Base-by-base conservation (phyloP, 495 filamentous ascomycete genomes). In the Aspergillus wentii region DNA sequence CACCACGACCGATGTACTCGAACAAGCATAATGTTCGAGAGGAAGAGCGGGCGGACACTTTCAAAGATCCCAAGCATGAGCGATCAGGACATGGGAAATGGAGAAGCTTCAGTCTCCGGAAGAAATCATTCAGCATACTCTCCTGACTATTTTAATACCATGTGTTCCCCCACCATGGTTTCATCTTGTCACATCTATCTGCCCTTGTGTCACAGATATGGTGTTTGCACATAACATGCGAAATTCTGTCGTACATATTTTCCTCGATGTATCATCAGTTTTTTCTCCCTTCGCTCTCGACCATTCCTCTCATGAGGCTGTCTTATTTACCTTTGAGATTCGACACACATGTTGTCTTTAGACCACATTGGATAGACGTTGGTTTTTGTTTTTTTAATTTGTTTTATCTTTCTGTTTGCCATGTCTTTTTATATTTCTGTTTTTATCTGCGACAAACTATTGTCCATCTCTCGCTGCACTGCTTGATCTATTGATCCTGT, bases 41-140 rank as follows among this genome's bases (percentile, higher is more conserved):
- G 22, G 45, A 49, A 36, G 44, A 60, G 10, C 45, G 38, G 22
- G 22, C n/a, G 8, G 46, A 52, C 40, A 25, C 33, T 5, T 29
- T 47, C 6, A 49, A 52, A 34, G 41, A 49, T 16, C 30, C 43
- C 17, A 56, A 58, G 18, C 25, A 45, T 8, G 56, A 56, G 32
- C 45, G 50, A 51, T 29, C 43, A 40, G 39, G 46, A 28, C 40
- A 59, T 45, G 32, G 58, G 43, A 71, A 62, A 52, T 59, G 62
- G 40, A 64, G 58, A 35, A 62, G 60, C 26, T 68, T 68, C 50
- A 61, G 61, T 38, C 43, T 72, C 26, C 48, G 60, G 25, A 72
- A 66, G 48, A 72, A 65, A 41, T 61, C 56, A 5, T 64, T 62
- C 23, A 65, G 54, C 35, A 57, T 65, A 35, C 49, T 57, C 28